Conservation (phyloP, 1,284 basidiomycete genomes). For the Pyrrhoderma lamaoense region DNA sequence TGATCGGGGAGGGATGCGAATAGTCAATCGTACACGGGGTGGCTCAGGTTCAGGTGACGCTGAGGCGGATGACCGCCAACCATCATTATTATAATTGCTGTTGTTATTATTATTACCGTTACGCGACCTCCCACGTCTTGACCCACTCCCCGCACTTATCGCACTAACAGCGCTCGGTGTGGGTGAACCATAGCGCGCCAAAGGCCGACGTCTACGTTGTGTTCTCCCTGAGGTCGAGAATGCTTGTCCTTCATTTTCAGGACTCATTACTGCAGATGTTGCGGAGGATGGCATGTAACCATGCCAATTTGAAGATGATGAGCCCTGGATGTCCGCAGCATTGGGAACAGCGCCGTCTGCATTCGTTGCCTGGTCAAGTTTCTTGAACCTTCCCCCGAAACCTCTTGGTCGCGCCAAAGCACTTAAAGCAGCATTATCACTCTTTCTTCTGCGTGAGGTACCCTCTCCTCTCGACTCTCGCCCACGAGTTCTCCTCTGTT, state of each 20-base stretch:
- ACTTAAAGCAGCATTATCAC: slow-evolving; percentile 1
- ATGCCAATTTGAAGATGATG: no score
- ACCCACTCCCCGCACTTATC: background rate
- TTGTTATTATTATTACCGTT: background rate
- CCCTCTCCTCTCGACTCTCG: background rate
- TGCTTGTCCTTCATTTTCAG: background rate
- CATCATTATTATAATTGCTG: background rate
- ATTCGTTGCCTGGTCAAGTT: background rate
- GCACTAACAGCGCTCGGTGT: slow-evolving; percentile 2
- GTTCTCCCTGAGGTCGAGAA: background rate
- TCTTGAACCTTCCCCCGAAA: slow-evolving; percentile 12
- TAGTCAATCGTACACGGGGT: slow-evolving; percentile 8
- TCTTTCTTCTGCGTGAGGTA: slow-evolving; percentile 4
- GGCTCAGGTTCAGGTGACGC: background rate
- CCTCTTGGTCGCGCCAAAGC: slow-evolving; percentile 10
- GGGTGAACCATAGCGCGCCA: slow-evolving; percentile 7
- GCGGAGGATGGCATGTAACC: background rate
- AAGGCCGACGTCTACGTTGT: slow-evolving; percentile 9
- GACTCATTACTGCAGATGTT: background rate
- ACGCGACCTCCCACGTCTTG: background rate
- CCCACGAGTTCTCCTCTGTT: no score
- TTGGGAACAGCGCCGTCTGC: no score
- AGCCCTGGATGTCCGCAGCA: no score
- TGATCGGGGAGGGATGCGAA: slow-evolving; percentile 12
- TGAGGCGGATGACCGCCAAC: background rate